Base-by-base conservation (phyloP, 306 rosid genomes). In the Trifolium subterraneum region DNA sequence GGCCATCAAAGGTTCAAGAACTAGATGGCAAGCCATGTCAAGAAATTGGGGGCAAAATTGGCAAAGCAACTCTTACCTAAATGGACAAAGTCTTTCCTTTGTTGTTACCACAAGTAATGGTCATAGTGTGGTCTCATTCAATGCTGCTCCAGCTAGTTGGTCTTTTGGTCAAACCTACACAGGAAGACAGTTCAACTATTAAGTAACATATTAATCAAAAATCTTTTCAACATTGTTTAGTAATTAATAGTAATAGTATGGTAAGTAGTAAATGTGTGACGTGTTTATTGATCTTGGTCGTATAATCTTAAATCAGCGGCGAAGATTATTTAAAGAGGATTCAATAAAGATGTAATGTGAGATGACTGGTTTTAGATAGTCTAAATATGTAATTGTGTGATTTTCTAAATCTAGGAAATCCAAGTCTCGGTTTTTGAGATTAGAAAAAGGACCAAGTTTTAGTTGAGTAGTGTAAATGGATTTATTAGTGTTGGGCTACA, bases 21-120 rank as follows among this genome's bases (percentile, higher is more conserved):
- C 84, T 0, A 75, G 88, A 70, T 85, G 88, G 88, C 82, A 76
- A 69, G 70, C 86, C 44, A 85, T 85, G 88, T 82, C 84, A 70
- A 80, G 84, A 42, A 80, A 80, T 25, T 80, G 84, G 84, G 84
- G 80, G 22, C 84, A 80, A 75, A 80, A 80, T 25, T 80, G 84
- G 84, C 84, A 80, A 29, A 80, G 84, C 68, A 80, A 80, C 58
- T 76, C 86, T 2, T 79, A 79, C 66, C 75, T 85, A 2, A 76
- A 85, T 76, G 86, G 88, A 3, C 86, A 85, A 31, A 73, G 80
- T n/a, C 88, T 85, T 39, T 85, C 88, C 3, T 79, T 84, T 70
- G 38, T 72, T 61, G 80, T 84, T 75, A 84, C 84, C 27, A 68
- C 82, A 4, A 68, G 87, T 14, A 78, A 84, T 80, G 84, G 87